Base-by-base conservation (phyloP, 257 asterid genomes). In the Linderniella brevidens region DNA sequence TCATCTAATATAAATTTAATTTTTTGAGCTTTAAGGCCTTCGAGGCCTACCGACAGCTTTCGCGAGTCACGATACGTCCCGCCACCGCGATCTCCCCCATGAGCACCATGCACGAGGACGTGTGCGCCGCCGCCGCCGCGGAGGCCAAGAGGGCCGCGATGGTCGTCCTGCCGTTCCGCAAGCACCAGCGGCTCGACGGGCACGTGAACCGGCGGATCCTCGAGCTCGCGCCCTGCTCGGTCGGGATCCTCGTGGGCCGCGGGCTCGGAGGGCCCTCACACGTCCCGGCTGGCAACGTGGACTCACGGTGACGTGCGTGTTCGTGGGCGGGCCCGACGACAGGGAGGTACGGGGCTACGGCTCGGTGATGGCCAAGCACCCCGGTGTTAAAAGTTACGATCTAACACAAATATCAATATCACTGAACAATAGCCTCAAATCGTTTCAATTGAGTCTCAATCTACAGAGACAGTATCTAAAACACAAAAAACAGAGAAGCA, bases 311-410 rank as follows among this genome's bases (percentile, higher is more conserved):
- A 62, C 75, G 0, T 35, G 50, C 35, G 54, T 68, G 19, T 74
- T 74, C 66, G 67, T 74, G 0, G 82, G 82, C 1, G 77, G 81
- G 1, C 61, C 42, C 9, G 77, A 73, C 51, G 83, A 71, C 40
- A 62, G 65, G 0, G 83, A 75, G 47, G 83, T 79, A 37, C 61
- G 68, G 11, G 60, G 76, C 5, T 71, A 75, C 15, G 79, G 70
- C 32, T 54, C 57, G 8, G 50, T 52, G 10, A 75, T 75, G 77
- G 69, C 83, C 1, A 72, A 71, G 50, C 79, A 75, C 50, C 79
- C 79, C 1, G 79, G 83, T 35, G 56, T 71, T n/a, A n/a, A n/a
- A n/a, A n/a, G n/a, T n/a, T n/a, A n/a, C n/a, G n/a, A n/a, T n/a
- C n/a, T n/a, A n/a, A n/a, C n/a, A n/a, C n/a, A n/a, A n/a, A n/a